A percentile compares a stretch with the other conserved stretches of the same genome.
phyloP scores from a whole-genome alignment of 2,329 filamentous ascomycete species.

The Neonectria faginata region DNA sequence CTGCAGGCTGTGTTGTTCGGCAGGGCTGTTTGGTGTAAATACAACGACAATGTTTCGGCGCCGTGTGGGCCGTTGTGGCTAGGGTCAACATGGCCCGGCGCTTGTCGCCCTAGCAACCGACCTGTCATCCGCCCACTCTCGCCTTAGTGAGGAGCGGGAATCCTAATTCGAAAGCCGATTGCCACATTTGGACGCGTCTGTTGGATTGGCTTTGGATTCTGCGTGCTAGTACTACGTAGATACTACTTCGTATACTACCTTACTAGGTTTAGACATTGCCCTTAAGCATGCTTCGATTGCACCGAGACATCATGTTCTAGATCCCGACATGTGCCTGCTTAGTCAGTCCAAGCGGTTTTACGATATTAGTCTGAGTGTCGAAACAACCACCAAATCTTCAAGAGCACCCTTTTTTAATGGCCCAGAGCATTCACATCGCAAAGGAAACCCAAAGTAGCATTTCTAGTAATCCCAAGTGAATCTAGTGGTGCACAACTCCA shows the following conservation, averaged over 20 bases:
- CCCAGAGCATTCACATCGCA: not conserved
- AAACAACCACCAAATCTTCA: not conserved
- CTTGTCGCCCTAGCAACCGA: conserved; percentile 41
- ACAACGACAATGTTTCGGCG: conserved; percentile 33
- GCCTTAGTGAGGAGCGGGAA: not conserved
- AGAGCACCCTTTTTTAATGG: not conserved
- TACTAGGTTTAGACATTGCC: not conserved
- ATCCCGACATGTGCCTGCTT: not conserved
- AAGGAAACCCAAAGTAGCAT: conserved; percentile 4
- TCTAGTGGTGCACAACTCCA: conserved; percentile 25
- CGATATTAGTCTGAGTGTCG: not conserved
- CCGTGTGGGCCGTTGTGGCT: conserved; percentile 7
- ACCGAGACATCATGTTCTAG: not conserved
- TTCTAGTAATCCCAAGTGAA: conserved; percentile 17
- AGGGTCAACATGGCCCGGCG: conserved; percentile 38
- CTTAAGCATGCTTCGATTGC: not conserved
- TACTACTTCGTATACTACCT: not conserved
- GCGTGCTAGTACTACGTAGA: not conserved
- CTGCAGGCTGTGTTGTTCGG: conserved; percentile 32
- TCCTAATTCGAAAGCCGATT: not conserved
- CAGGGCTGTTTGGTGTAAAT: conserved; percentile 41
- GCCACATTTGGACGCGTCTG: not conserved
- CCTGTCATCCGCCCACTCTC: not conserved
- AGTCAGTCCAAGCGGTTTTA: no score
- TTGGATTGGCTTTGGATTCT: not conserved